Percentiles rank a stretch among this genome's conserved stretches.
Conservation (phyloP, 208 protist genomes). For the Wallacemonas collosoma region DNA sequence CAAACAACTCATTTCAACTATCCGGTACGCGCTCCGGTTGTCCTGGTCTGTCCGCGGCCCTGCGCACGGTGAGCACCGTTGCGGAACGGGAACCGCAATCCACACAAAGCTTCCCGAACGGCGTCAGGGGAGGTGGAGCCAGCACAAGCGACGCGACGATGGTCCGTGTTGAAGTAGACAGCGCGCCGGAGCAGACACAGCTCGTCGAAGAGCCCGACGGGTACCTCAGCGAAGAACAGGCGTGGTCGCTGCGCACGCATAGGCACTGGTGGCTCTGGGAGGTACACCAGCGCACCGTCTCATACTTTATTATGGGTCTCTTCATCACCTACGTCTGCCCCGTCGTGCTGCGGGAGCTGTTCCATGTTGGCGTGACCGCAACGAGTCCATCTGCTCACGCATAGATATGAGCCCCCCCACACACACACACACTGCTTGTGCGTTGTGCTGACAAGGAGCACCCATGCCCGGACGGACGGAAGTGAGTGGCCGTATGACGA, state of each 20-base stretch:
- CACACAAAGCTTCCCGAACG: not conserved
- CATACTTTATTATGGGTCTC: constrained; percentile 54
- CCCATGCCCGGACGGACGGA: too few species aligned
- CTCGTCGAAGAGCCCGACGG: constrained; percentile 35
- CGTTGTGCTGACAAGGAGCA: too few species aligned
- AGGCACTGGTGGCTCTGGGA: constrained; percentile 81
- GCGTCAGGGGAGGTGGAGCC: not conserved
- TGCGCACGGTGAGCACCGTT: not conserved
- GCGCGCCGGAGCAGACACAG: not conserved
- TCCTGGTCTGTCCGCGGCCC: not conserved
- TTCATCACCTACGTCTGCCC: constrained; percentile 44
- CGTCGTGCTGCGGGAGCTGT: constrained; percentile 36
- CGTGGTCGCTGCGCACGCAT: constrained; percentile 66
- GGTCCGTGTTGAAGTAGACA: constrained; percentile 12
- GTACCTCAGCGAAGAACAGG: constrained; percentile 37
- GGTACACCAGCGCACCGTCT: constrained; percentile 47
- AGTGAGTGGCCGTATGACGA: too few species aligned
- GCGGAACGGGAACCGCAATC: not conserved
- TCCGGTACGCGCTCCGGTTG: not conserved
- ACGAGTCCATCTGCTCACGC: not conserved
- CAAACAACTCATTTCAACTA: constrained; percentile 30
- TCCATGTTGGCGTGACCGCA: constrained; percentile 19
- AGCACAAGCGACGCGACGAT: not conserved
- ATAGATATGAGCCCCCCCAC: too few species aligned
- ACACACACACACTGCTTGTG: too few species aligned